Evolutionary conservation across 805 yeast species (phyloP).

Genomic region (Maudiozyma serrabonitensis): DNA sequence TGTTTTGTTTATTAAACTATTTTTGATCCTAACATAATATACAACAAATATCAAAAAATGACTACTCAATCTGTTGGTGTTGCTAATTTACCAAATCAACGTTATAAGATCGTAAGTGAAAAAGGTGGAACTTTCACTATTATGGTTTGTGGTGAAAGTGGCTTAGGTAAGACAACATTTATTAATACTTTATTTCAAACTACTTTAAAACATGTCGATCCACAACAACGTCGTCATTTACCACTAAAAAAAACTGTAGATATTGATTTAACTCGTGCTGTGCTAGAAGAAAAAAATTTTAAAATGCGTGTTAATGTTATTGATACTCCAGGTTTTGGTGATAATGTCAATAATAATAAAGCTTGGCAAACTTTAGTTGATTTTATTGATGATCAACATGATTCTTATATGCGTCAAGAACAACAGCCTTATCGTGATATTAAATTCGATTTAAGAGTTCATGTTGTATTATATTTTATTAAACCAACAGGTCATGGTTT

Average conservation of each 20-base stretch:
- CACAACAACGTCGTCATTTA: slow-evolving; percentile 33
- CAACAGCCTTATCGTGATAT: slow-evolving; percentile 71
- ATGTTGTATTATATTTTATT: slow-evolving; percentile 81
- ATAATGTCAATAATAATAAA: slow-evolving; percentile 73
- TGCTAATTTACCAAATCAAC: slow-evolving; percentile 64
- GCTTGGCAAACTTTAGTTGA: slow-evolving; percentile 83
- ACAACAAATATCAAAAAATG: not conserved
- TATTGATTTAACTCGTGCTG: slow-evolving; percentile 70
- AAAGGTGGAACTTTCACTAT: slow-evolving; percentile 68
- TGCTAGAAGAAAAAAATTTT: slow-evolving; percentile 76
- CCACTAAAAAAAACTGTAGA: slow-evolving; percentile 62
- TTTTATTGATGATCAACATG: slow-evolving; percentile 87
- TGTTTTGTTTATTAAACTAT: too few relatives aligned
- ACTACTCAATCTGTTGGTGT: slow-evolving; percentile 45
- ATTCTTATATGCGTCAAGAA: slow-evolving; percentile 80
- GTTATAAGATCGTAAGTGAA: slow-evolving; percentile 66
- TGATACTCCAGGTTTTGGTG: slow-evolving; percentile 94
- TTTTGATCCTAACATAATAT: too few relatives aligned
- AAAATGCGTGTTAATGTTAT: slow-evolving; percentile 66
- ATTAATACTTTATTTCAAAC: slow-evolving; percentile 79
- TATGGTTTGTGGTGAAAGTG: slow-evolving; percentile 88
- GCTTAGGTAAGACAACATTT: slow-evolving; percentile 87
- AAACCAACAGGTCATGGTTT: slow-evolving; percentile 86
- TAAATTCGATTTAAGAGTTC: slow-evolving; percentile 76
- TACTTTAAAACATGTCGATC: slow-evolving; percentile 45